A percentile compares a stretch with the other conserved stretches of the same genome.
phyloP scores from a whole-genome alignment of 2,329 filamentous ascomycete genomes.

The Nemania sp. region DNA sequence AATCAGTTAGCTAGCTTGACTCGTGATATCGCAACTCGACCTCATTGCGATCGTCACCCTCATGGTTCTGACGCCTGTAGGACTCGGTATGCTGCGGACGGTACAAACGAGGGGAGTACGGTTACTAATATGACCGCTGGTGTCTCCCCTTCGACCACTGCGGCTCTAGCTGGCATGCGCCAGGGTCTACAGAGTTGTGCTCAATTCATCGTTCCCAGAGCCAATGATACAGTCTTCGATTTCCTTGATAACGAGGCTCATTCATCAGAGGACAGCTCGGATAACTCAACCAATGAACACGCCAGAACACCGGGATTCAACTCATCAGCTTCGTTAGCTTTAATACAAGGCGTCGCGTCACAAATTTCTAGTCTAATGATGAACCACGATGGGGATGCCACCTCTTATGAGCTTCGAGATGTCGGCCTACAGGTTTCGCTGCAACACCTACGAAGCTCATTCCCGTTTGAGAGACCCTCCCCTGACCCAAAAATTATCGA shows the following conservation, averaged over 20 bases:
- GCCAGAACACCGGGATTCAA: not conserved
- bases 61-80: not conserved
- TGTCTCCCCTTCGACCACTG: not conserved
- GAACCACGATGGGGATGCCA: not conserved
- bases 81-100: not conserved
- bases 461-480: conserved; percentile 11
- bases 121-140: not conserved
- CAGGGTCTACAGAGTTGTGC: not conserved
- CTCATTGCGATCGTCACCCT: not conserved
- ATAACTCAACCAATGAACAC: not conserved
- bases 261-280: not conserved
- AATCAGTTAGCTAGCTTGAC: conserved; percentile 12
- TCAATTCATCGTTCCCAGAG: not conserved
- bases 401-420: not conserved
- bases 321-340: not conserved
- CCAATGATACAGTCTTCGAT: conserved; percentile 6
- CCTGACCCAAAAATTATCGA: conserved; percentile 4
- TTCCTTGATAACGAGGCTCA: not conserved
- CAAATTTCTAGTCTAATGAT: conserved; percentile 5
- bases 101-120: not conserved
- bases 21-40: conserved; percentile 6
- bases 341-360: conserved; percentile 3
- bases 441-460: conserved; percentile 1
- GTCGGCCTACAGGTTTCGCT: not conserved
- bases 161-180: not conserved